These are phyloP conservation scores for Leccinum fibrillosum DNA, from an alignment of 768 basidiomycete species.

Conservation along the genomic window DNA sequence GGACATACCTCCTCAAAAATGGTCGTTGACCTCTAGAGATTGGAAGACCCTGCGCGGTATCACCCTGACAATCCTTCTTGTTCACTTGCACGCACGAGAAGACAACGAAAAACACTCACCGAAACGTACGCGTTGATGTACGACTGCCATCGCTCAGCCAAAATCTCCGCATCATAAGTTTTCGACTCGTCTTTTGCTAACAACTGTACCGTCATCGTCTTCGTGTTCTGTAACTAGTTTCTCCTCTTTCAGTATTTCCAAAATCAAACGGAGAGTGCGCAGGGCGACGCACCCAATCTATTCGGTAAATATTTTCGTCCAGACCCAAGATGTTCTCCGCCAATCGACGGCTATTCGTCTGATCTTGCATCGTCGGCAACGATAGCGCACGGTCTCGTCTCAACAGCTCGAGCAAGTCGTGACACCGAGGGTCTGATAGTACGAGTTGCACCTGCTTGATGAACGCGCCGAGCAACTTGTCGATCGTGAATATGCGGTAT, in stretches of 20 bases:
- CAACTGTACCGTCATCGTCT: constrained; percentile 67
- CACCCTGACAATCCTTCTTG: constrained; percentile 39
- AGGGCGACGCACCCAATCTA: constrained; percentile 65
- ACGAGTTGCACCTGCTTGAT: constrained; percentile 88
- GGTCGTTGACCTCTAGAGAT: constrained; percentile 48
- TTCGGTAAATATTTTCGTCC: constrained; percentile 75
- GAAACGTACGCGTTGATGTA: constrained; percentile 78
- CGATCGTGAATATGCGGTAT: constrained; percentile 90
- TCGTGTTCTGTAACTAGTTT: constrained; percentile 58
- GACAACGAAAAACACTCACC: constrained; percentile 34
- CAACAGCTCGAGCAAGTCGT: constrained; percentile 67
- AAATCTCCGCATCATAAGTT: constrained; percentile 71
- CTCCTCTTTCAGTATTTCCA: neutral
- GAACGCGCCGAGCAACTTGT: constrained; percentile 83
- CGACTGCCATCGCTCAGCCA: constrained; percentile 74
- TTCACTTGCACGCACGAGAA: neutral
- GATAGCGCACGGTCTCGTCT: constrained; percentile 62
- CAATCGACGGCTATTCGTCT: constrained; percentile 60
- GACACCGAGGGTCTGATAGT: constrained; percentile 64
- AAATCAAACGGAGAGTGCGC: neutral
- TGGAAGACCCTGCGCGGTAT: constrained; percentile 53
- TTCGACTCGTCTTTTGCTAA: constrained; percentile 78
- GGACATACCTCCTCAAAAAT: constrained; percentile 61
- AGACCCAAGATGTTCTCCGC: constrained; percentile 70
- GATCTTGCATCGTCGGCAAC: constrained; percentile 66